Conservation (phyloP, 2,329 filamentous ascomycete genomes). For the Raffaelea arxii region DNA sequence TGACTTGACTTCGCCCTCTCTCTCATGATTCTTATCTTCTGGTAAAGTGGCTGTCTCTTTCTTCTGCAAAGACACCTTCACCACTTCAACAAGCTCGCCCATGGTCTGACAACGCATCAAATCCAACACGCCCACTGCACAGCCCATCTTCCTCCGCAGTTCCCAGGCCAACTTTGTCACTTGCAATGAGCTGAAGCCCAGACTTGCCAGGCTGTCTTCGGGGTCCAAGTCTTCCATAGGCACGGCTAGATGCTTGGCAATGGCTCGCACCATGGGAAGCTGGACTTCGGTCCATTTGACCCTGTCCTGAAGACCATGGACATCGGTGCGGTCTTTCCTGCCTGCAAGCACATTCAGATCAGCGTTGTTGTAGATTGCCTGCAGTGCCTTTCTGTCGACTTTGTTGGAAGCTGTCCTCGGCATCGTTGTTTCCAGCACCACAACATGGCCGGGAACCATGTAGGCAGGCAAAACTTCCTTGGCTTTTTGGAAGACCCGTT, state of each 20-base stretch:
- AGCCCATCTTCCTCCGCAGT: conserved; percentile 11
- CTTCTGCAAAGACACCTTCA: conserved; percentile 4
- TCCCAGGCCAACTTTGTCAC: conserved; percentile 16
- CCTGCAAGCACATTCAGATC: conserved; percentile 11
- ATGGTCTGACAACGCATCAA: conserved; percentile 15
- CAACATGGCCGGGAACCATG: conserved; percentile 24
- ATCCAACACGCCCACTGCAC: conserved; percentile 14
- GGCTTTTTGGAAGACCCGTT: conserved; percentile 6
- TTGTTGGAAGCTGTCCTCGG: conserved; percentile 25
- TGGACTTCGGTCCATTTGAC: conserved; percentile 1
- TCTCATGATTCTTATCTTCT: no score
- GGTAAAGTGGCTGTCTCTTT: background rate
- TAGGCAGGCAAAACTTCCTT: conserved; percentile 13
- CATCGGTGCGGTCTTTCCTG: background rate
- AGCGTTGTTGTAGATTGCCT: conserved; percentile 12
- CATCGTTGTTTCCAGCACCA: conserved; percentile 18
- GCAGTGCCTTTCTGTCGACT: conserved; percentile 22
- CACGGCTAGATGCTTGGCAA: conserved; percentile 8
- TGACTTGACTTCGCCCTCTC: background rate
- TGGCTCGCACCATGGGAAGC: background rate
- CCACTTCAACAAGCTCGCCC: conserved; percentile 14
- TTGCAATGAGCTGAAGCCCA: conserved; percentile 16
- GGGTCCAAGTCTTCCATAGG: conserved; percentile 8
- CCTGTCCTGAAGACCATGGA: no score
- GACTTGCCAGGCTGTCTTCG: conserved; percentile 14